A percentile compares a stretch with the other conserved stretches of the same genome.
Evolutionary conservation across 1,284 basidiomycete species (phyloP).

Genomic region (Ceratobasidium papillatum): DNA sequence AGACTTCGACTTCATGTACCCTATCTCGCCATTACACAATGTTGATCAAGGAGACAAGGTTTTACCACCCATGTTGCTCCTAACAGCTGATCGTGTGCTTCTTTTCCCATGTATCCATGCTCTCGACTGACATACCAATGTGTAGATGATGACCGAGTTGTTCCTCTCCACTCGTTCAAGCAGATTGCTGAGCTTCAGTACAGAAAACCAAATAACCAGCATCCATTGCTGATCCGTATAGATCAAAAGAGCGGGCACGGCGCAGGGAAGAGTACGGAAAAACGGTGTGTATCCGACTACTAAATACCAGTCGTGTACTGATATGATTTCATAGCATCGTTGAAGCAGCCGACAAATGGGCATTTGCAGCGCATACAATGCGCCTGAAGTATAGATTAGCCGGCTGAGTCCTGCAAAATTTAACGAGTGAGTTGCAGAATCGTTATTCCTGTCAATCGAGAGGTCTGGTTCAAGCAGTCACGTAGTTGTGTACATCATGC

Average conservation of each 20-base stretch:
- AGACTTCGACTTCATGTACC: conserved; percentile 84
- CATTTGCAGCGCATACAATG: conserved; percentile 73
- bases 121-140: not conserved
- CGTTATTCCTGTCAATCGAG: not conserved
- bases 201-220: conserved; percentile 64
- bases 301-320: not conserved
- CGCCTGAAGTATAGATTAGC: conserved; percentile 56
- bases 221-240: conserved; percentile 77
- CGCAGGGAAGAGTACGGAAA: conserved; percentile 78
- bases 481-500: too few species aligned
- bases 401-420: not conserved
- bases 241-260: conserved; percentile 85
- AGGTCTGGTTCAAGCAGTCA: too few species aligned
- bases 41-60: conserved; percentile 63
- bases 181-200: conserved; percentile 77
- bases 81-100: conserved; percentile 79
- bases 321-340: conserved; percentile 61
- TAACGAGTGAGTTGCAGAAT: too few species aligned
- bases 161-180: conserved; percentile 85
- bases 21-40: conserved; percentile 80
- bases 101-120: not conserved
- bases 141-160: conserved; percentile 82
- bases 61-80: conserved; percentile 72
- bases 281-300: conserved; percentile 58
- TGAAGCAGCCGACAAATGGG: conserved; percentile 78